phyloP scores from a whole-genome alignment of 2,329 filamentous ascomycete genomes.

The Elsinoe australis region DNA sequence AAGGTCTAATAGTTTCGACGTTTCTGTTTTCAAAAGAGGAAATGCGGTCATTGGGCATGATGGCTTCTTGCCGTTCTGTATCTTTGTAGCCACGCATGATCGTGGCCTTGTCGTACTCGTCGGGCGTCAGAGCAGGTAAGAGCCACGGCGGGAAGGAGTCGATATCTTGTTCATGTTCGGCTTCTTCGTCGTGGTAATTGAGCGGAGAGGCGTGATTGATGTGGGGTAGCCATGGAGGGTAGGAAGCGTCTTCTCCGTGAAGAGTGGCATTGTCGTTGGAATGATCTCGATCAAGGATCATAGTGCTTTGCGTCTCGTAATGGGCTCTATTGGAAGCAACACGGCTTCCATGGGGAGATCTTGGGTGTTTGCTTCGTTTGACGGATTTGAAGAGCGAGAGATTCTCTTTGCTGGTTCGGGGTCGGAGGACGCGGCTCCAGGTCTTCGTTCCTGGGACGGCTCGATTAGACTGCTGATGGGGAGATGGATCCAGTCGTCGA shows the following conservation, averaged over 20 bases:
- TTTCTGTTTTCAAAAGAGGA: no score
- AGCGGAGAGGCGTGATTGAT: neutral
- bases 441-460: neutral
- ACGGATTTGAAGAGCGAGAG: no score
- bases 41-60: neutral
- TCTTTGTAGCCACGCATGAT: no score
- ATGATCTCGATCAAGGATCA: neutral
- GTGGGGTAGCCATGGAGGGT: neutral
- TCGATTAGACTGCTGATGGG: neutral
- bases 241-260: neutral
- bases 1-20: no score
- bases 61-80: no score
- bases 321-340: neutral
- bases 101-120: neutral
- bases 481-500: neutral
- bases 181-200: neutral
- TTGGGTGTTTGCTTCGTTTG: neutral
- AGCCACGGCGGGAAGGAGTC: neutral
- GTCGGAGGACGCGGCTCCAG: neutral
- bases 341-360: neutral
- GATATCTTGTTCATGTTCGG: constrained; percentile 3
- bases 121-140: neutral
- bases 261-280: neutral
- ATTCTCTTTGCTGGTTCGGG: neutral
- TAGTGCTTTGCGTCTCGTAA: neutral